Conservation (phyloP, 169 alveolate species). For the Eimeria zaria region DNA sequence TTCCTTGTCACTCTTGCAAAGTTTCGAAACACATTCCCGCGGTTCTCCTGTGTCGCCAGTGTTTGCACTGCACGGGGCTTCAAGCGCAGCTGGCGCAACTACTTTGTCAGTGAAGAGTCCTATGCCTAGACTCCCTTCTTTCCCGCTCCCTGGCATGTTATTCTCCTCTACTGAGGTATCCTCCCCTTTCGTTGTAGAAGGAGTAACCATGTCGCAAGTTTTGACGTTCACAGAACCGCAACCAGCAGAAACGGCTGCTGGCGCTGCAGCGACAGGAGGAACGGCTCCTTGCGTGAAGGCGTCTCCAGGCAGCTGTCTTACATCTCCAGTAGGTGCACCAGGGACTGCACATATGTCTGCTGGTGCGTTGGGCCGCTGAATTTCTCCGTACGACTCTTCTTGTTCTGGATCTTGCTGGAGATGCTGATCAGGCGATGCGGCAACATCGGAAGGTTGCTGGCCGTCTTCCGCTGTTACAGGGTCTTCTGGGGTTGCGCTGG, state of each 20-base stretch:
- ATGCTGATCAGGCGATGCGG: neutral
- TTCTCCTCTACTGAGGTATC: neutral
- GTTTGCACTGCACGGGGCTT: neutral
- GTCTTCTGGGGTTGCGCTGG: conserved; percentile 10
- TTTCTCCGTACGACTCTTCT: neutral
- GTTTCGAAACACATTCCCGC: neutral
- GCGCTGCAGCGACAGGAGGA: neutral
- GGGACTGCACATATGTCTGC: neutral
- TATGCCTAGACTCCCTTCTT: neutral
- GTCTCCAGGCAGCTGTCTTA: neutral
- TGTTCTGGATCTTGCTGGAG: conserved; percentile 33
- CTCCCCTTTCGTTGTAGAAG: neutral
- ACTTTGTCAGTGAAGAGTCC: neutral
- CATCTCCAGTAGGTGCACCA: neutral
- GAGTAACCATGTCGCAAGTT: neutral
- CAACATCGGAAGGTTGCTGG: neutral
- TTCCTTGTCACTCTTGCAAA: neutral
- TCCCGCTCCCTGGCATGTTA: neutral
- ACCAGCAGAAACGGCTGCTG: neutral
- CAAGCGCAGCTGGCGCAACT: neutral
- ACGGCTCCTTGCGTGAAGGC: neutral
- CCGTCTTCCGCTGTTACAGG: conserved; percentile 25
- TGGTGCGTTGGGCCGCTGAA: conserved; percentile 1
- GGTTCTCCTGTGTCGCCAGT: neutral
- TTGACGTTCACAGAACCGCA: neutral